These are phyloP conservation scores for Sisymbrium altissimum DNA, from an alignment of 345 rosid genomes.

Conservation along the genomic window DNA sequence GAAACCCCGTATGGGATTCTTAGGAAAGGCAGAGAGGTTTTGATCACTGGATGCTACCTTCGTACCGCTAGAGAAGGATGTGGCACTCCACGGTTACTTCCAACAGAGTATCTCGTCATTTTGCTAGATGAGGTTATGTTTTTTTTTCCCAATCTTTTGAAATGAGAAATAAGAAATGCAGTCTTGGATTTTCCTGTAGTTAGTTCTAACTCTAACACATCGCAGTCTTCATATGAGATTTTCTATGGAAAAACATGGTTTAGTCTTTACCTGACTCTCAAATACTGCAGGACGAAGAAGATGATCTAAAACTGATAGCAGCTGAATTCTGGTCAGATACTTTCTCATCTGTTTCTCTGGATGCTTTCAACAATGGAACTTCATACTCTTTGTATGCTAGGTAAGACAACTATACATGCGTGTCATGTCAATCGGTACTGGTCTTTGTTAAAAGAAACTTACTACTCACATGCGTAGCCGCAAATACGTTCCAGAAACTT, in stretches of 20 bases:
- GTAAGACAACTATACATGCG: slow-evolving; percentile 30
- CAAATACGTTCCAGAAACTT: slow-evolving; percentile 8
- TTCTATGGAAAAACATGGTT: background rate
- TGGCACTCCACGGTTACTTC: slow-evolving; percentile 78
- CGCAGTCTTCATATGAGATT: background rate
- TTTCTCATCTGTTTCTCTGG: slow-evolving; percentile 72
- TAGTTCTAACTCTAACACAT: background rate
- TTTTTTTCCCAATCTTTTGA: background rate
- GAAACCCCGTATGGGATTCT: slow-evolving; percentile 69
- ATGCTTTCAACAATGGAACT: slow-evolving; percentile 50
- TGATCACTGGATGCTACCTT: slow-evolving; percentile 87
- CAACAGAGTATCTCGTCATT: slow-evolving; percentile 89
- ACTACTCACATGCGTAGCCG: slow-evolving; percentile 2
- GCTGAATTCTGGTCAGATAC: slow-evolving; percentile 86
- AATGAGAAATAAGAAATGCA: background rate
- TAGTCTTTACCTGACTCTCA: slow-evolving; percentile 10
- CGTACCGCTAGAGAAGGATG: slow-evolving; percentile 89
- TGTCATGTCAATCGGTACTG: background rate
- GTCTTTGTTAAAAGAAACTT: slow-evolving; percentile 16
- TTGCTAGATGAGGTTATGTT: slow-evolving; percentile 75
- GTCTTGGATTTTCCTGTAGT: slow-evolving; percentile 5
- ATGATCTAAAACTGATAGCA: slow-evolving; percentile 74
- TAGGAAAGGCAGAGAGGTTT: slow-evolving; percentile 80
- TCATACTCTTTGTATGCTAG: slow-evolving; percentile 85
- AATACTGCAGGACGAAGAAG: slow-evolving; percentile 70